These are phyloP conservation scores for Pythium aquatile DNA, from an alignment of 352 stramenopile genomes.

Conservation along the genomic window DNA sequence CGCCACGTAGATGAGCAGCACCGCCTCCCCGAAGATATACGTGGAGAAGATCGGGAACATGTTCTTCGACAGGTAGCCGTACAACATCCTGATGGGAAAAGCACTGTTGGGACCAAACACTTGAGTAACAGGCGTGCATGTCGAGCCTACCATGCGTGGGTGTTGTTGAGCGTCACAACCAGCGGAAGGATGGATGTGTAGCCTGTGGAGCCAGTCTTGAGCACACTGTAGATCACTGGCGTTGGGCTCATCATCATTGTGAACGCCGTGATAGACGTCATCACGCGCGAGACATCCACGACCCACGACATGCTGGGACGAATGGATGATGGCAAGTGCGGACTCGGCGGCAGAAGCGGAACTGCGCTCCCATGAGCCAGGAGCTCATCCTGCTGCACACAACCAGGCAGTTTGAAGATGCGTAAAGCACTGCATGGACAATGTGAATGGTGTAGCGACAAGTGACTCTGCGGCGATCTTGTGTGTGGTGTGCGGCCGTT, in stretches of 20 bases:
- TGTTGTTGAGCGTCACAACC: conserved; percentile 40
- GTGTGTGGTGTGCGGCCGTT: too few relatives aligned
- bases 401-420: too few relatives aligned
- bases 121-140: background rate
- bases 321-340: too few relatives aligned
- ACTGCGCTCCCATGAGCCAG: too few relatives aligned
- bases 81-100: conserved; percentile 28
- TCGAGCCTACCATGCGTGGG: conserved; percentile 28
- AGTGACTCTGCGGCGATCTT: too few relatives aligned
- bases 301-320: conserved; percentile 3
- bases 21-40: conserved; percentile 39
- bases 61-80: conserved; percentile 43
- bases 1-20: conserved; percentile 41
- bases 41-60: conserved; percentile 49
- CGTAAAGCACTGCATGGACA: too few relatives aligned
- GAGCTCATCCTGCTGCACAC: too few relatives aligned
- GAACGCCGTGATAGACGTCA: conserved; percentile 32
- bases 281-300: conserved; percentile 25
- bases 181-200: conserved; percentile 46
- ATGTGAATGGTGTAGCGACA: too few relatives aligned
- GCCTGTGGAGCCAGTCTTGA: conserved; percentile 38
- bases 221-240: conserved; percentile 32
- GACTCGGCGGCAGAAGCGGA: too few relatives aligned
- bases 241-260: conserved; percentile 47
- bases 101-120: background rate